Conservation (phyloP, 257 asterid genomes). For the Ocimum tenuiflorum region DNA sequence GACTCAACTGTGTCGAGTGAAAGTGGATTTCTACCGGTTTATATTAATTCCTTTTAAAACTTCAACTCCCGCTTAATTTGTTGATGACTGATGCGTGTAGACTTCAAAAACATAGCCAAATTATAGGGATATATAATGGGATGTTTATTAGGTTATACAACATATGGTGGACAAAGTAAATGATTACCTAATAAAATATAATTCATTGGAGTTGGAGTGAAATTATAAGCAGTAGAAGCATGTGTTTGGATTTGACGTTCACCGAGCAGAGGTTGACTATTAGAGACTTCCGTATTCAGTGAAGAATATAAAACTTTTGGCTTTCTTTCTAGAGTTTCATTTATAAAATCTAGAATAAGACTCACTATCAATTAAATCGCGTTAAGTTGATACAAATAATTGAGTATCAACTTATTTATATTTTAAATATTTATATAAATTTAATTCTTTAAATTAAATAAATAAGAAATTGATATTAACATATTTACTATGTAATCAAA, state of each 20-base stretch:
- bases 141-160: background rate
- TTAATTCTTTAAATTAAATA: too few relatives aligned
- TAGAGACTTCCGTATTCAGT: background rate
- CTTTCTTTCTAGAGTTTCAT: background rate
- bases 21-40: background rate
- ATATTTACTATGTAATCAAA: too few relatives aligned
- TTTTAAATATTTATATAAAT: too few relatives aligned
- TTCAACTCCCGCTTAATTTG: too few relatives aligned
- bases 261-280: conserved; percentile 18
- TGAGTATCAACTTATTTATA: too few relatives aligned
- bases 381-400: too few relatives aligned
- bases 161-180: background rate
- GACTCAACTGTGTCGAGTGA: background rate
- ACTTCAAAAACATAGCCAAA: background rate
- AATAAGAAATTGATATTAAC: too few relatives aligned
- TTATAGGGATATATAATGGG: background rate
- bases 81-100: background rate
- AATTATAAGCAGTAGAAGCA: background rate
- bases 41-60: too few relatives aligned
- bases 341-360: conserved; percentile 1
- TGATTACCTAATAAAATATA: background rate
- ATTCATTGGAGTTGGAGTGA: background rate
- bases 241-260: background rate
- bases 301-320: background rate
- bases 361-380: too few relatives aligned